These are phyloP conservation scores for Arabidopsis suecica DNA, from an alignment of 345 rosid genomes.

Conservation along the genomic window DNA sequence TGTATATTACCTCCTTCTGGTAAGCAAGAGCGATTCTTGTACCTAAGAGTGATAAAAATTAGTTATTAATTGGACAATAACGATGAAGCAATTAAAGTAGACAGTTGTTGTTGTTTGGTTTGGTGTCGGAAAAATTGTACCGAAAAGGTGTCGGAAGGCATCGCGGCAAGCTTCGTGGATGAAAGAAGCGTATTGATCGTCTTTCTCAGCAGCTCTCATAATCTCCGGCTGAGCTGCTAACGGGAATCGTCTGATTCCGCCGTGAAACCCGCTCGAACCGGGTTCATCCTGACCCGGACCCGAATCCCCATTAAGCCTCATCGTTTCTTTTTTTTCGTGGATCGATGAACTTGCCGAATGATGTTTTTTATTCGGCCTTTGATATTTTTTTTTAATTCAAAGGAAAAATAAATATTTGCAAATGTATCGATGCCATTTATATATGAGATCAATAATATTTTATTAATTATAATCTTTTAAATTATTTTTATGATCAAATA, in stretches of 20 bases:
- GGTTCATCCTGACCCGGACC: constrained; percentile 43
- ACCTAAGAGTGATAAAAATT: constrained; percentile 45
- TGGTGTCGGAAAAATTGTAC: constrained; percentile 27
- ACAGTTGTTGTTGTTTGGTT: no score
- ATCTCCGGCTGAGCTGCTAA: constrained; percentile 89
- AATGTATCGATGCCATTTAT: no score
- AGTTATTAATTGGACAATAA: background rate
- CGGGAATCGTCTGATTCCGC: constrained; percentile 59
- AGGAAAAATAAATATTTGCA: no score
- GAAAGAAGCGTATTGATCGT: constrained; percentile 92
- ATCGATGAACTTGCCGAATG: constrained; percentile 3
- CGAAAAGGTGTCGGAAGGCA: constrained; percentile 85
- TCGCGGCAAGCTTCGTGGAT: constrained; percentile 95
- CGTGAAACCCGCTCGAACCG: constrained; percentile 42
- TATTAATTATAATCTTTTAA: no score
- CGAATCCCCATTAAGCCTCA: constrained; percentile 42
- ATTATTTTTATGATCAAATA: no score
- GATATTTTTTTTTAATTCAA: background rate
- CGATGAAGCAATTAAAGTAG: background rate
- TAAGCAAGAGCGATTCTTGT: constrained; percentile 88
- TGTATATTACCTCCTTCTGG: constrained; percentile 74
- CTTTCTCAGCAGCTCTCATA: constrained; percentile 98
- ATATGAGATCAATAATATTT: no score
- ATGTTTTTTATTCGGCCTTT: background rate
- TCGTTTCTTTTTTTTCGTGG: constrained; percentile 15